These are phyloP conservation scores for Lactifluus pinguis DNA, from an alignment of 768 basidiomycete species.

Conservation along the genomic window DNA sequence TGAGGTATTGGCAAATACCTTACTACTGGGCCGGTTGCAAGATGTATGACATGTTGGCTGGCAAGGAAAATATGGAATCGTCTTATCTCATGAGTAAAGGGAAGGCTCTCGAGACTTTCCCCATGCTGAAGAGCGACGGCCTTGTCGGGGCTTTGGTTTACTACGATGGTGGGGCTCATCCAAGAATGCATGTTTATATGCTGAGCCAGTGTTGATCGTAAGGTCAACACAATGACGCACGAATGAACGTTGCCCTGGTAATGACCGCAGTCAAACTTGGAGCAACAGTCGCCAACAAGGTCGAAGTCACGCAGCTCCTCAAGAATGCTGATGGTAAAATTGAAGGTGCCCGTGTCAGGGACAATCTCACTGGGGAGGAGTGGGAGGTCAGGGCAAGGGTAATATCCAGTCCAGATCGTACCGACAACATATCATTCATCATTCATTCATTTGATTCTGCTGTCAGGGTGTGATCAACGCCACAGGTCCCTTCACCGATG, in stretches of 20 bases:
- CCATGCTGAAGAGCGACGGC: constrained; percentile 89
- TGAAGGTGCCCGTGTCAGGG: constrained; percentile 65
- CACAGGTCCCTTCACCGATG: constrained; percentile 89
- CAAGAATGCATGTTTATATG: constrained; percentile 26
- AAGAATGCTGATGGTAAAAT: constrained; percentile 61
- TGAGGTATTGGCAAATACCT: constrained; percentile 90
- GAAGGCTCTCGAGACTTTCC: constrained; percentile 89
- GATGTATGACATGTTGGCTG: constrained; percentile 91
- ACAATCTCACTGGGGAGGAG: constrained; percentile 74
- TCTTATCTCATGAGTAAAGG: constrained; percentile 94
- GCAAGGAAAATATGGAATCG: constrained; percentile 92
- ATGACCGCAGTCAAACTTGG: constrained; percentile 93
- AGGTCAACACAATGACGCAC: constrained; percentile 97
- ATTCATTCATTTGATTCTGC: neutral
- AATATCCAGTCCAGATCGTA: neutral
- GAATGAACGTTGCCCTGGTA: constrained; percentile 95
- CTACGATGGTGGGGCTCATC: constrained; percentile 67
- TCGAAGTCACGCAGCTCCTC: constrained; percentile 69
- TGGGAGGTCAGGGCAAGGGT: constrained; percentile 80
- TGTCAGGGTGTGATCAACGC: constrained; percentile 86
- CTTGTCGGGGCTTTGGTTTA: constrained; percentile 94
- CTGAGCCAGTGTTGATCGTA: neutral
- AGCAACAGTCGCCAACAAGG: constrained; percentile 82
- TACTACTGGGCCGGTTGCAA: constrained; percentile 96
- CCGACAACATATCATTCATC: neutral